These are phyloP conservation scores for Lenwebbia sp. DNA, from an alignment of 345 rosid species.

Conservation along the genomic window DNA sequence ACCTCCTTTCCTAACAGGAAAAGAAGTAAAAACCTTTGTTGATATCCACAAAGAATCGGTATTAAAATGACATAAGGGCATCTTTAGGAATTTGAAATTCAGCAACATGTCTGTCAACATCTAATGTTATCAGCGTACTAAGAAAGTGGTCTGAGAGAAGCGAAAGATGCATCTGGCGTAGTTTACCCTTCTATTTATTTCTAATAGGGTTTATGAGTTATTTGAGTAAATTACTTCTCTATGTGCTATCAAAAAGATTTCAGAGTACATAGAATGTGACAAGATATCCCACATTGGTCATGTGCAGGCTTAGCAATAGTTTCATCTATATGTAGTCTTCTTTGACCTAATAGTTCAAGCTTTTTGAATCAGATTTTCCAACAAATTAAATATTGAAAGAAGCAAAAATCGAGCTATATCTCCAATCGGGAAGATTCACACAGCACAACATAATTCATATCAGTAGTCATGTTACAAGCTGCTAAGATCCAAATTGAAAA, in stretches of 20 bases:
- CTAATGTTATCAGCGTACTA: not conserved
- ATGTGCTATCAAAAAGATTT: not conserved
- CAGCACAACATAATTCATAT: not conserved
- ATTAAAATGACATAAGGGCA: not conserved
- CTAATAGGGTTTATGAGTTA: not conserved
- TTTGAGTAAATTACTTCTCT: not conserved
- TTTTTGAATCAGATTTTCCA: not conserved
- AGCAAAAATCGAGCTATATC: not conserved
- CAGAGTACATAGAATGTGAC: not conserved
- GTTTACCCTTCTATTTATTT: not conserved
- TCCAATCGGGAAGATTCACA: not conserved
- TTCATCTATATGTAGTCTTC: not conserved
- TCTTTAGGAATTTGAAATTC: not conserved
- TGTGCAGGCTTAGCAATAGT: not conserved
- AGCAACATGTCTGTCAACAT: not conserved
- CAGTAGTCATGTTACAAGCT: not conserved
- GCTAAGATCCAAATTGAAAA: not conserved
- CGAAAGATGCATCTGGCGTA: not conserved
- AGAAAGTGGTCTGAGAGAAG: not conserved
- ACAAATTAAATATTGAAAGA: not conserved
- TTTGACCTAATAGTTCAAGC: not conserved
- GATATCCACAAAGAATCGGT: not conserved
- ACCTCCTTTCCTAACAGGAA: conserved; percentile 48
- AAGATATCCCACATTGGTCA: not conserved
- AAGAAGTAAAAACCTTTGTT: not conserved